Base-by-base conservation (phyloP, 805 yeast species). In the Wickerhamiella alocasiicola region DNA sequence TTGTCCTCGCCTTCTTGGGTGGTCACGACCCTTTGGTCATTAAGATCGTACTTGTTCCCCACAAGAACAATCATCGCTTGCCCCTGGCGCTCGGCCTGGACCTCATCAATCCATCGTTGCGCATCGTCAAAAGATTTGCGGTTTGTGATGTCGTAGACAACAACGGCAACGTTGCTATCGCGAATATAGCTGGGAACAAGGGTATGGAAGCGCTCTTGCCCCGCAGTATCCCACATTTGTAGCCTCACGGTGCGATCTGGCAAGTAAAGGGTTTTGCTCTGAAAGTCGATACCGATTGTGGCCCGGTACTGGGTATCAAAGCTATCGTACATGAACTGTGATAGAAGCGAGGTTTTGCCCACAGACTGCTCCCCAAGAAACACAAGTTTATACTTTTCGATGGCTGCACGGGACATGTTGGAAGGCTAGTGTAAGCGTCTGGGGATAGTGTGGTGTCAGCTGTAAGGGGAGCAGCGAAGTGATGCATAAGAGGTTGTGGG, bases 141-240 rank as follows among this genome's bases (percentile, higher is more conserved):
- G 55, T 76, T 80, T 6, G 96, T 84, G 44, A 88, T 80, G 58
- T 91, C 98, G 63, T 88, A 88, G 17, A 93, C 95, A 20, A 91
- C 78, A 35, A 91, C 93, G 0, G 98, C 97, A n/a, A 91, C 97
- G 53, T 87, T 85, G 12, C 93, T 81, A 60, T 91, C 98, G 51
- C 98, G 71, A 45, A 91, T 91, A 56, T 91, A 91, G 9, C 94
- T 80, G 3, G 98, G 98, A 43, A 91, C 88, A 57, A 91, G 71
- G 13, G 94, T 81, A 55, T 97, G 70, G 66, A 91, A 91, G 52
- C 98, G 66, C 60, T 91, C 98, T 62, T 87, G 97, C 12, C 97
- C 95, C 1, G 95, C 95, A 3, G 97, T 87, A 59, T 87, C 97
- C 97, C 98, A 91, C 44, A 91, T 65, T 63, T 91, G 98, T 47